Conservation (phyloP, 2,329 filamentous ascomycete genomes). For the Clonostachys solani region DNA sequence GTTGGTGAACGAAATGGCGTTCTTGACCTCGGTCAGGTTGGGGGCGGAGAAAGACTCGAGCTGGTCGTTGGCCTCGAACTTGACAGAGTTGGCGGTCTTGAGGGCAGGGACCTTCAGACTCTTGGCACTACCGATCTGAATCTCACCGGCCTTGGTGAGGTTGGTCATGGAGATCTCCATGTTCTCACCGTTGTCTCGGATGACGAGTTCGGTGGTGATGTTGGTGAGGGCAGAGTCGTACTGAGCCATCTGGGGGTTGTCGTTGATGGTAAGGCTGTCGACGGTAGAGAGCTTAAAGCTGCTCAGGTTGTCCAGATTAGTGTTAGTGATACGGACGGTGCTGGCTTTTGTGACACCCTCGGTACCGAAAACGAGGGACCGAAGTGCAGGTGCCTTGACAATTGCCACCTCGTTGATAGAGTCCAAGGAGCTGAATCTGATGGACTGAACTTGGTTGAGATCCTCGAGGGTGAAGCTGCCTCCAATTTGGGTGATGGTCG, state of each 20-base stretch:
- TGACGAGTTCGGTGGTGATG: conserved; percentile 64
- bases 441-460: conserved; percentile 58
- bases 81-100: conserved; percentile 67
- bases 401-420: conserved; percentile 65
- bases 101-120: conserved; percentile 71
- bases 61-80: conserved; percentile 74
- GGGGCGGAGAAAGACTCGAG: conserved; percentile 57
- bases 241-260: conserved; percentile 76
- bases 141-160: conserved; percentile 53
- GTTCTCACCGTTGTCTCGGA: conserved; percentile 75
- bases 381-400: conserved; percentile 61
- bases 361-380: conserved; percentile 41
- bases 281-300: conserved; percentile 79
- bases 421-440: conserved; percentile 63
- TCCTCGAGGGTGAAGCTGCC: conserved; percentile 69
- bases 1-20: conserved; percentile 55
- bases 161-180: conserved; percentile 73
- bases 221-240: conserved; percentile 77
- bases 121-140: conserved; percentile 69
- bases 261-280: conserved; percentile 75
- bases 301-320: conserved; percentile 70
- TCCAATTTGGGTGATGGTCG: conserved; percentile 59
- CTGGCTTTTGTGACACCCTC: conserved; percentile 60
- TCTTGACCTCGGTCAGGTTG: conserved; percentile 65
- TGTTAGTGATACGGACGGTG: conserved; percentile 78